Percentiles rank a stretch among this genome's conserved stretches.
Evolutionary conservation across 2,329 filamentous ascomycete species (phyloP).

Genomic region (Ustilaginoidea virens): DNA sequence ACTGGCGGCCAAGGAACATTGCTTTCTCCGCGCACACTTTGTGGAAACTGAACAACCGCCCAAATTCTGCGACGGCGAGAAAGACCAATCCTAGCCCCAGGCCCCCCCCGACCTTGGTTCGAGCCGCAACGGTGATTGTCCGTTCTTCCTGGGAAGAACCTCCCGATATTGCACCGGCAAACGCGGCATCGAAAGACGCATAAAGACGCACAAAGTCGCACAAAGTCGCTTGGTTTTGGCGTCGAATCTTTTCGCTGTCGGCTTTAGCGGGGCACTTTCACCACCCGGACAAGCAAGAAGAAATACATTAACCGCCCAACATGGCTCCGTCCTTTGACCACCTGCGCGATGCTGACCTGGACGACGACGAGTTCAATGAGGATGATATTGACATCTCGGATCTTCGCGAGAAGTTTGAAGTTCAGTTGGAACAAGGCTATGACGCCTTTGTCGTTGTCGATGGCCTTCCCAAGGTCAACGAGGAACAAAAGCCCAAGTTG

Average conservation of each 20-base stretch:
- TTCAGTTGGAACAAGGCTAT: constrained; percentile 87
- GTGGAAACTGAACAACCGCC: constrained; percentile 19
- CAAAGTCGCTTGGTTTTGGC: neutral
- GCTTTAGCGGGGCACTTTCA: constrained; percentile 21
- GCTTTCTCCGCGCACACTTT: constrained; percentile 27
- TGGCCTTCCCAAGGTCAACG: constrained; percentile 75
- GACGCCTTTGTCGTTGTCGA: constrained; percentile 95
- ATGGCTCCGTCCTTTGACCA: constrained; percentile 89
- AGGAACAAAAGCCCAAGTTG: constrained; percentile 85
- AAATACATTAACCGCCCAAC: constrained; percentile 34
- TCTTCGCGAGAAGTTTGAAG: constrained; percentile 85
- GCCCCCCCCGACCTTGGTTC: too few relatives aligned
- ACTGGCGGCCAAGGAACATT: constrained; percentile 19
- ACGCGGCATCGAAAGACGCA: neutral
- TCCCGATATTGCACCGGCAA: neutral
- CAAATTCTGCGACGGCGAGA: constrained; percentile 21
- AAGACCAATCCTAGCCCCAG: constrained; percentile 2
- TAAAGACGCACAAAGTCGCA: too few relatives aligned
- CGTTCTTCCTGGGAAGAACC: too few relatives aligned
- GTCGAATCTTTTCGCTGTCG: constrained; percentile 7
- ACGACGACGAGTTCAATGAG: constrained; percentile 74
- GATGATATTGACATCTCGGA: constrained; percentile 93
- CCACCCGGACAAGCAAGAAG: constrained; percentile 17
- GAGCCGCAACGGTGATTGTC: neutral
- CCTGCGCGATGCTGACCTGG: constrained; percentile 78